These are phyloP conservation scores for Candida montana DNA, from an alignment of 805 yeast species.

Conservation along the genomic window DNA sequence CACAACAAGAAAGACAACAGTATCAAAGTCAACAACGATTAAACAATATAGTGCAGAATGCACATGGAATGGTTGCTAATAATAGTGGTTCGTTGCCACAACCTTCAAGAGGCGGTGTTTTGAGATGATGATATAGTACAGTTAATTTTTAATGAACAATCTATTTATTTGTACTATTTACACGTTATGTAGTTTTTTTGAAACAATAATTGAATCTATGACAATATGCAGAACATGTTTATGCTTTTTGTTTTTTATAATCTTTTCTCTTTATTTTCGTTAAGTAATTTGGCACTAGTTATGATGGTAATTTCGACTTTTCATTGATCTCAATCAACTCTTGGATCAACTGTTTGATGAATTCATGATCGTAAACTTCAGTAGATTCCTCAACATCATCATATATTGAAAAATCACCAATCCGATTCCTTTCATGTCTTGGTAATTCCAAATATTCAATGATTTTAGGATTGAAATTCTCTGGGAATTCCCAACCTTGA, in stretches of 20 bases:
- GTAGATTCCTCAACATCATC: constrained; percentile 4
- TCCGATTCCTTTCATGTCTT: neutral
- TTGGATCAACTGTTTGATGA: constrained; percentile 6
- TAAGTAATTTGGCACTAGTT: too few relatives aligned
- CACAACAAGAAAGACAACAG: constrained; percentile 15
- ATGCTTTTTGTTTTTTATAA: too few relatives aligned
- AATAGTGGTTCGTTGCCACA: constrained; percentile 11
- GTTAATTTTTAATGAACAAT: neutral
- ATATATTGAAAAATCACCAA: constrained; percentile 1
- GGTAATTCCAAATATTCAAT: constrained; percentile 7
- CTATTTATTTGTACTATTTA: neutral
- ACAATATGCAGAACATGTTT: too few relatives aligned
- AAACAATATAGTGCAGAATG: constrained; percentile 10
- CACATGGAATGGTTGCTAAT: constrained; percentile 1
- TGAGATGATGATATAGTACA: too few relatives aligned
- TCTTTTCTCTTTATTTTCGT: neutral
- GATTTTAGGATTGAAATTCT: constrained; percentile 7
- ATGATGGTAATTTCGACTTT: too few relatives aligned
- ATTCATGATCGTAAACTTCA: constrained; percentile 10
- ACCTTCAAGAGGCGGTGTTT: constrained; percentile 22
- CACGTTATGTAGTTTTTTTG: too few relatives aligned
- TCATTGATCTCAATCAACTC: constrained; percentile 6
- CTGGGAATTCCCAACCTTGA: constrained; percentile 14
- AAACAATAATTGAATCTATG: too few relatives aligned
- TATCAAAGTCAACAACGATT: constrained; percentile 14